phyloP scores from a whole-genome alignment of 495 filamentous ascomycete species.

The Neurospora terricola region DNA sequence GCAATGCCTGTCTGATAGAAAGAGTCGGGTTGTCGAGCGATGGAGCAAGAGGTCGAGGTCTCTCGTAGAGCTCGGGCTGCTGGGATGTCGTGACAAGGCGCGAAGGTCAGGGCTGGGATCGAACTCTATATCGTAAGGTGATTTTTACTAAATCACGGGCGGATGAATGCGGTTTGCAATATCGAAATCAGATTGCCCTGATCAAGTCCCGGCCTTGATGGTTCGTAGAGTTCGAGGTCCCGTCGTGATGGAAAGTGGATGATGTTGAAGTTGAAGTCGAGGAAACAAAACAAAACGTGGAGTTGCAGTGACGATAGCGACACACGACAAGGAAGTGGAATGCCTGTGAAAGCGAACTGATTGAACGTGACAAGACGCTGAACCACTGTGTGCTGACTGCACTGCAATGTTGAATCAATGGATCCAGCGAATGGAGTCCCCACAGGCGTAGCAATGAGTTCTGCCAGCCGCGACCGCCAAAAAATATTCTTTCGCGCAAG shows the following conservation, averaged over 20 bases:
- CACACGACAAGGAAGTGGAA: neutral
- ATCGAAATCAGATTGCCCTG: neutral
- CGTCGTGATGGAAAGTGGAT: neutral
- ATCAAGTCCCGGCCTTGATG: neutral
- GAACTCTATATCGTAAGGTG: neutral
- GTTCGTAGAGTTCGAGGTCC: neutral
- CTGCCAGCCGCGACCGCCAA: constrained; percentile 26
- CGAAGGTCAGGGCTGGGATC: neutral
- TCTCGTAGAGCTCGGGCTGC: neutral
- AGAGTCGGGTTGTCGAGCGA: neutral
- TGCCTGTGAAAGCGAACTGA: neutral
- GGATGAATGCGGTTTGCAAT: neutral
- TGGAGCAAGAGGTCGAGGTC: neutral
- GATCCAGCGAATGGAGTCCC: neutral
- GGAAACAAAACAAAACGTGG: neutral
- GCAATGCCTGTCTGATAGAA: neutral
- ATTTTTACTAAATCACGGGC: neutral
- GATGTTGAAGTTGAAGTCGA: neutral
- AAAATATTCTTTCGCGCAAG: constrained; percentile 23
- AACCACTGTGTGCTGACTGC: neutral
- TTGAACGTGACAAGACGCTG: neutral
- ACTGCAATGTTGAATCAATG: neutral
- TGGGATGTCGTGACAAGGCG: neutral
- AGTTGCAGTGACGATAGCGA: neutral
- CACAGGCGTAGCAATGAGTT: constrained; percentile 4